Evolutionary conservation across 306 rosid genomes (phyloP).

Genomic region (Citrullus colocynthis): DNA sequence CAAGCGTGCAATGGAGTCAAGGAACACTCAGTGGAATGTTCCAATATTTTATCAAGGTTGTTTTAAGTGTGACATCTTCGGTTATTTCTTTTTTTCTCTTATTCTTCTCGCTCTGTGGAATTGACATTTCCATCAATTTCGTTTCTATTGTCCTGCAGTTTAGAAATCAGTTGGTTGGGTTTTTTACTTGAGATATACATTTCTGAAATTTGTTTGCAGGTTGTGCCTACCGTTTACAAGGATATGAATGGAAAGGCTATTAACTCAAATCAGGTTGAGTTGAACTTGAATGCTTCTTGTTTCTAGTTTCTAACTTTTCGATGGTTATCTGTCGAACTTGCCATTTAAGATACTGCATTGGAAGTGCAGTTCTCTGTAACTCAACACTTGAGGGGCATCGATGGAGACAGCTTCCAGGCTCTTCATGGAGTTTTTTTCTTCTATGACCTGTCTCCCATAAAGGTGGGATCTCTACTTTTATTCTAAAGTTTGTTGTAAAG

Average conservation of each 20-base stretch:
- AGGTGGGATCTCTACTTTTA: conserved; percentile 32
- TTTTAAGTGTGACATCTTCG: conserved; percentile 9
- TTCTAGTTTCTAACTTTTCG: neutral
- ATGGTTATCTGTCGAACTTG: neutral
- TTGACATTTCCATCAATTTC: neutral
- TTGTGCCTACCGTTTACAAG: conserved; percentile 87
- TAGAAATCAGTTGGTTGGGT: neutral
- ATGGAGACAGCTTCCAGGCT: conserved; percentile 55
- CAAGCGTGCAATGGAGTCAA: conserved; percentile 74
- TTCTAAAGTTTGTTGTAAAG: neutral
- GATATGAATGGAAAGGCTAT: conserved; percentile 67
- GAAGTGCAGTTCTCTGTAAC: conserved; percentile 85
- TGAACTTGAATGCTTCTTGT: neutral
- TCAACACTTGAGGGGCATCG: conserved; percentile 70
- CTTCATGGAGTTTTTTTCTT: conserved; percentile 94
- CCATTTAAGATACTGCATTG: conserved; percentile 1
- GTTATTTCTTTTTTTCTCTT: neutral
- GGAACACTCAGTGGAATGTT: conserved; percentile 74
- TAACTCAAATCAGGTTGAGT: conserved; percentile 79
- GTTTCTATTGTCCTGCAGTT: neutral
- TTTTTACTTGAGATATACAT: neutral
- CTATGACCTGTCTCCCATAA: conserved; percentile 92
- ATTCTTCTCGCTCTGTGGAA: neutral
- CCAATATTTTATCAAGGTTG: conserved; percentile 92
- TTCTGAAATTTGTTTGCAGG: conserved; percentile 28